These are phyloP conservation scores for Amauroascus verrucosus DNA, from an alignment of 2,329 filamentous ascomycete genomes.

Conservation along the genomic window DNA sequence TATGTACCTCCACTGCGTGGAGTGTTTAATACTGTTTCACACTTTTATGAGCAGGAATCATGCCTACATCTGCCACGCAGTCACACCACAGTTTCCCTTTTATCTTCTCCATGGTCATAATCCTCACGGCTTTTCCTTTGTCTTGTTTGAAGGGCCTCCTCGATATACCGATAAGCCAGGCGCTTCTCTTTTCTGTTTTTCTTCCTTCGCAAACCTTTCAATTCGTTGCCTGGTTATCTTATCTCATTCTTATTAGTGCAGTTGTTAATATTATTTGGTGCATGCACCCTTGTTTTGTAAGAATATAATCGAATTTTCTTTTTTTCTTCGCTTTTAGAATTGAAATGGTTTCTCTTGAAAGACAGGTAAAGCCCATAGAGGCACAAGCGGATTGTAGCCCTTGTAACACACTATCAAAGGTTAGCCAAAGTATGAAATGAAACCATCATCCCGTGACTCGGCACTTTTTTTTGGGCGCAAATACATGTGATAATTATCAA, in stretches of 20 bases:
- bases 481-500: background rate
- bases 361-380: too few species aligned
- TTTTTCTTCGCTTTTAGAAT: constrained; percentile 12
- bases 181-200: background rate
- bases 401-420: too few species aligned
- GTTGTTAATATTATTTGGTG: constrained; percentile 6
- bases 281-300: too few species aligned
- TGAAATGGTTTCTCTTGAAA: background rate
- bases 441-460: too few species aligned
- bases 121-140: background rate
- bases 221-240: constrained; percentile 1
- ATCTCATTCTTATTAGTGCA: background rate
- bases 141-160: background rate
- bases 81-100: background rate
- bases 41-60: constrained; percentile 7
- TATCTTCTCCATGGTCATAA: background rate
- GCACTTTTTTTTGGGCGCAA: background rate
- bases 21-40: background rate
- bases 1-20: constrained; percentile 3
- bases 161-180: background rate
- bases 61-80: background rate
- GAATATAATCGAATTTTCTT: constrained; percentile 9
- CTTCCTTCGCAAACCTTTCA: background rate
- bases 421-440: too few species aligned
- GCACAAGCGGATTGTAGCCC: too few species aligned